A percentile compares a stretch with the other conserved stretches of the same genome.
Evolutionary conservation across 1,139 yeast species (phyloP).

Genomic region (Yamadazyma aaseri): DNA sequence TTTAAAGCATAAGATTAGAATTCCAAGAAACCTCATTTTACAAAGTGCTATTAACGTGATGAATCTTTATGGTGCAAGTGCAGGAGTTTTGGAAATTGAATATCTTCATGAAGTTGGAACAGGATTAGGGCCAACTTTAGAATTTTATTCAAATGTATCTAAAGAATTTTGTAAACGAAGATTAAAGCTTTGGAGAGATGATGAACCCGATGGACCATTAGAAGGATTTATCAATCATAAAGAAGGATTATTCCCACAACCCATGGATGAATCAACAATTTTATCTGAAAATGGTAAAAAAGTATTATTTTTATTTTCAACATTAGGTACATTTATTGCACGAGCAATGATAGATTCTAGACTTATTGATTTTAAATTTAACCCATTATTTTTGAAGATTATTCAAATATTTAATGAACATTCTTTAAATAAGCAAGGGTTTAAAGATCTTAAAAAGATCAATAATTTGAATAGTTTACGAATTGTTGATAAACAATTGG

Average conservation of each 20-base stretch:
- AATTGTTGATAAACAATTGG: constrained; percentile 59
- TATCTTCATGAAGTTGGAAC: constrained; percentile 93
- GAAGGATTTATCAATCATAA: constrained; percentile 42
- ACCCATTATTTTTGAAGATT: constrained; percentile 63
- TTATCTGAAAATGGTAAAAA: constrained; percentile 40
- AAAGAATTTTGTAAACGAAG: constrained; percentile 59
- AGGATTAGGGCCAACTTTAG: constrained; percentile 94
- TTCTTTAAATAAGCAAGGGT: constrained; percentile 7
- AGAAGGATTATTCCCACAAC: constrained; percentile 73
- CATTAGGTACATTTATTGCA: constrained; percentile 82
- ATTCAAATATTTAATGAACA: constrained; percentile 28
- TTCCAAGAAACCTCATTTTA: constrained; percentile 68
- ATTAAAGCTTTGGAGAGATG: constrained; percentile 70
- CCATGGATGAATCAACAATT: constrained; percentile 39
- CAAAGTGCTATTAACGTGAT: constrained; percentile 81
- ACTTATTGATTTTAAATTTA: constrained; percentile 79
- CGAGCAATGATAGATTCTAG: constrained; percentile 85
- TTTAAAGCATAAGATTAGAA: constrained; percentile 75
- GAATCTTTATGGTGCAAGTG: constrained; percentile 73
- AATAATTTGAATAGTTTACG: constrained; percentile 43
- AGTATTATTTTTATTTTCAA: constrained; percentile 54
- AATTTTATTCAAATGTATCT: constrained; percentile 83
- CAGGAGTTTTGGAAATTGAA: constrained; percentile 83
- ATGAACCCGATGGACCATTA: constrained; percentile 20
- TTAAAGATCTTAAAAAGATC: constrained; percentile 25